Evolutionary conservation across 2,329 filamentous ascomycete genomes (phyloP).

Genomic region (Davidsoniella virescens): DNA sequence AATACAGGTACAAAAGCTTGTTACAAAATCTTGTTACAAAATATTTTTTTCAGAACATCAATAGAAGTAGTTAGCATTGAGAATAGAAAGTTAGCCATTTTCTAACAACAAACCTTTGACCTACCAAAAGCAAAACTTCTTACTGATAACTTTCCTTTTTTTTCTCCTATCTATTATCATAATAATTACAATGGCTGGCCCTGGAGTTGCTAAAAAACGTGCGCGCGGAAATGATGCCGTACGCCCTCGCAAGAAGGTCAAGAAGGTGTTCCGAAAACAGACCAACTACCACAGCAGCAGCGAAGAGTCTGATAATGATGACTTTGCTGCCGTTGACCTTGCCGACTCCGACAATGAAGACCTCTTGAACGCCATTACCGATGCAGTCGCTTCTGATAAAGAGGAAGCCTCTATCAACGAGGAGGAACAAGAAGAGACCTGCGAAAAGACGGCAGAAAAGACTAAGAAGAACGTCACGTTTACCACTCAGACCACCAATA

Average conservation of each 20-base stretch:
- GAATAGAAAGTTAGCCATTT: background rate
- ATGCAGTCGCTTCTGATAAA: constrained; percentile 26
- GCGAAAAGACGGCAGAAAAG: constrained; percentile 17
- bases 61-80: too few species aligned
- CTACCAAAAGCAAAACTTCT: background rate
- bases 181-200: constrained; percentile 7
- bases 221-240: constrained; percentile 19
- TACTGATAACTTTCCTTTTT: background rate
- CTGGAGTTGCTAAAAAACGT: constrained; percentile 19
- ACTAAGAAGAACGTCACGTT: constrained; percentile 13
- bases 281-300: constrained; percentile 37
- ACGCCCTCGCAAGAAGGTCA: constrained; percentile 31
- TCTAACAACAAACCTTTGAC: background rate
- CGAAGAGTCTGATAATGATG: constrained; percentile 25
- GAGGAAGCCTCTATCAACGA: constrained; percentile 21
- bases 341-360: constrained; percentile 44
- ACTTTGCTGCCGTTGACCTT: constrained; percentile 35
- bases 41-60: constrained; percentile 1
- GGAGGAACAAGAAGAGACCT: constrained; percentile 21
- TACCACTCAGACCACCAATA: constrained; percentile 14
- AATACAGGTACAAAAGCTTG: background rate
- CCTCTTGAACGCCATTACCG: constrained; percentile 34
- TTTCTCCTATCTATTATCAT: background rate
- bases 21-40: background rate
- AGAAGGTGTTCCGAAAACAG: constrained; percentile 21